phyloP scores from a whole-genome alignment of 148 eudicot species.

The Heliosperma pusillum region DNA sequence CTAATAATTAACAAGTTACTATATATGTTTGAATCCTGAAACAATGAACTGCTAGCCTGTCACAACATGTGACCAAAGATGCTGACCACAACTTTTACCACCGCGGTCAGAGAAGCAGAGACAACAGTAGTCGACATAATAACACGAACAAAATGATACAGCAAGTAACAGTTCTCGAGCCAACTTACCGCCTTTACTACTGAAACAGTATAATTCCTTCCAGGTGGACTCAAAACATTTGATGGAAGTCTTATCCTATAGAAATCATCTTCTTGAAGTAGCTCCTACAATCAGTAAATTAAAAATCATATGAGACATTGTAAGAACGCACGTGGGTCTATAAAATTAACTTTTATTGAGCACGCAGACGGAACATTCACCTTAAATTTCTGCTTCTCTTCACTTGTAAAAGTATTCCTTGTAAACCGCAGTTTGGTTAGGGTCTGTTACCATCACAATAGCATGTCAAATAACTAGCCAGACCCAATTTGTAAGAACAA shows the following conservation, averaged over 20 bases:
- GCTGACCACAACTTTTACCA: slow-evolving; percentile 6
- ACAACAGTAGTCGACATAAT: neutral
- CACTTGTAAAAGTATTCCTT: slow-evolving; percentile 57
- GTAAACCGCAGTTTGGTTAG: slow-evolving; percentile 90
- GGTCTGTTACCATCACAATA: slow-evolving; percentile 45
- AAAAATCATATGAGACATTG: neutral
- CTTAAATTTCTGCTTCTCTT: slow-evolving; percentile 68
- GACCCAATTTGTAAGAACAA: neutral
- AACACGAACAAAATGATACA: neutral
- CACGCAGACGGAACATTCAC: slow-evolving; percentile 30
- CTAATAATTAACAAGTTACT: neutral
- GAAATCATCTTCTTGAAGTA: slow-evolving; percentile 71
- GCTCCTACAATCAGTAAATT: slow-evolving; percentile 44
- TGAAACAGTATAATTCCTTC: slow-evolving; percentile 74
- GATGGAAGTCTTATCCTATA: slow-evolving; percentile 84
- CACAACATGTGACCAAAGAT: neutral
- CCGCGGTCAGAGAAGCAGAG: neutral
- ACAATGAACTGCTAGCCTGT: neutral
- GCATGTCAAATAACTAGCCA: slow-evolving; percentile 10
- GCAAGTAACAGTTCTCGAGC: slow-evolving; percentile 4
- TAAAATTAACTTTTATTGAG: neutral
- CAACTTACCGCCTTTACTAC: slow-evolving; percentile 84
- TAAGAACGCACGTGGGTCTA: neutral
- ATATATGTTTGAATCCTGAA: neutral
- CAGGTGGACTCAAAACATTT: slow-evolving; percentile 77